Conservation (phyloP, 192 early-diverging fungal genomes). For the Linnemannia zychae region DNA sequence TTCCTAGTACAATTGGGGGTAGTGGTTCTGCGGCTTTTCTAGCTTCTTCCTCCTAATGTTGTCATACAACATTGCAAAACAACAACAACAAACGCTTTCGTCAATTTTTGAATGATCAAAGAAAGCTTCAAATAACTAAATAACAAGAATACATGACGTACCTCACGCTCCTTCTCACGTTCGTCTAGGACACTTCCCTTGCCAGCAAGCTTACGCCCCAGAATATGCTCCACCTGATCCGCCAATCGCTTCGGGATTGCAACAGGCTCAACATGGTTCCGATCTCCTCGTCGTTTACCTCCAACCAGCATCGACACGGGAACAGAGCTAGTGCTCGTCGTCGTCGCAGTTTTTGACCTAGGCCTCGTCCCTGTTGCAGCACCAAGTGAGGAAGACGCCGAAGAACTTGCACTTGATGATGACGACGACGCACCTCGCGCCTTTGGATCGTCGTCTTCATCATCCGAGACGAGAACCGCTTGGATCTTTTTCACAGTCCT, state of each 20-base stretch:
- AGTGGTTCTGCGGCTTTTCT: constrained; percentile 44
- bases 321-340: constrained; percentile 3
- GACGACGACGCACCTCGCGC: background rate
- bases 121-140: background rate
- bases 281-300: constrained; percentile 44
- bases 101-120: background rate
- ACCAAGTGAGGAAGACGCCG: background rate
- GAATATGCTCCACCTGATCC: constrained; percentile 49
- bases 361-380: background rate
- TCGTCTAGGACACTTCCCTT: constrained; percentile 53
- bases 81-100: background rate
- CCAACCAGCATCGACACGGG: constrained; percentile 20
- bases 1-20: constrained; percentile 43
- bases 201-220: constrained; percentile 57
- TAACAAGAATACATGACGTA: background rate
- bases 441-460: constrained; percentile 26
- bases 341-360: constrained; percentile 31
- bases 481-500: constrained; percentile 52
- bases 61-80: background rate
- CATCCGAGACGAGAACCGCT: constrained; percentile 40
- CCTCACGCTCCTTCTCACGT: constrained; percentile 55
- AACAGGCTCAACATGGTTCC: constrained; percentile 45
- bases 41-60: constrained; percentile 47
- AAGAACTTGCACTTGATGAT: background rate
- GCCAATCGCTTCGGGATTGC: constrained; percentile 47